Evolutionary conservation across 208 protist genomes (phyloP).

Genomic region (Kentomonas sorsogonicus): DNA sequence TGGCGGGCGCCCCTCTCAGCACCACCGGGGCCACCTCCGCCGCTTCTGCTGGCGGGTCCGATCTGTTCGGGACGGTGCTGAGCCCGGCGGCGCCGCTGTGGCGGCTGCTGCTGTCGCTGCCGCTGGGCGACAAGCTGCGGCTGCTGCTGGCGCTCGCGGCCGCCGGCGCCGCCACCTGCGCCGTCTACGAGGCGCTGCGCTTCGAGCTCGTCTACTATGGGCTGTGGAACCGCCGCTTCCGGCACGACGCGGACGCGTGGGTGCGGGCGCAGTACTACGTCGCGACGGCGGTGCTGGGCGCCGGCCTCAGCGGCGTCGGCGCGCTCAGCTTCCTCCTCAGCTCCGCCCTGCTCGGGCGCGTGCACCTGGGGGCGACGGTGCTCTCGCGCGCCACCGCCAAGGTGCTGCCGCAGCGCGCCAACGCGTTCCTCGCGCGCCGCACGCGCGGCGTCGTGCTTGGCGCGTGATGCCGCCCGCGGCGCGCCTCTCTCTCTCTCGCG

Average conservation of each 20-base stretch:
- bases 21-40: too few relatives aligned
- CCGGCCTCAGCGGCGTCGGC: constrained; percentile 19
- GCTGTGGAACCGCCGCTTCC: constrained; percentile 28
- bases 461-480: too few relatives aligned
- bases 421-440: constrained; percentile 9
- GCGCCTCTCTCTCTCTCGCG: too few relatives aligned
- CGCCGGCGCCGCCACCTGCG: constrained; percentile 24
- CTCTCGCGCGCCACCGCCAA: constrained; percentile 12
- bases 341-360: constrained; percentile 19
- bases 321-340: constrained; percentile 19
- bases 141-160: constrained; percentile 15
- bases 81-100: constrained; percentile 22
- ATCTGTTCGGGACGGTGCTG: constrained; percentile 21
- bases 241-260: constrained; percentile 13
- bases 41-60: constrained; percentile 2
- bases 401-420: constrained; percentile 14
- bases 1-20: too few relatives aligned
- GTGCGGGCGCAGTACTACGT: constrained; percentile 30
- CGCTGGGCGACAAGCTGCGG: constrained; percentile 25
- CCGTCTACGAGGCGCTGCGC: constrained; percentile 18
- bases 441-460: too few relatives aligned
- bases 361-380: constrained; percentile 18
- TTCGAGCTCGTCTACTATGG: constrained; percentile 40
- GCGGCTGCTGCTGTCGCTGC: constrained; percentile 19
- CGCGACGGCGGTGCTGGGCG: constrained; percentile 18